Conservation (phyloP, 108 stramenopile species). For the Aureococcus anophagefferens region DNA sequence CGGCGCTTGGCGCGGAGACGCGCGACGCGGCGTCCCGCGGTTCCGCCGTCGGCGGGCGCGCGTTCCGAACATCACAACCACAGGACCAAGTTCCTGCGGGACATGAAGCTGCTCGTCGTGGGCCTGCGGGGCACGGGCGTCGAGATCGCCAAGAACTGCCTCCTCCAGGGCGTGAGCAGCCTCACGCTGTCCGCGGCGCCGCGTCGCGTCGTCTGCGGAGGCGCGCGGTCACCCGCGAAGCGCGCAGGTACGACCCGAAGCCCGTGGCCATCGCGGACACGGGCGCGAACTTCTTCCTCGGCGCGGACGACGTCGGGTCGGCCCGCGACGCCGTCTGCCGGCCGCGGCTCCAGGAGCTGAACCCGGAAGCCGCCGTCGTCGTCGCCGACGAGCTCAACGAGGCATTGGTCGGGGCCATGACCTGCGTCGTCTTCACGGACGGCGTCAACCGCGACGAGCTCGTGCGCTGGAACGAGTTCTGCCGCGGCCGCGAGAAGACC, state of each 20-base stretch:
- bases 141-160: conserved; percentile 25
- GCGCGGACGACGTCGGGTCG: background rate
- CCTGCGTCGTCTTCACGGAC: conserved; percentile 44
- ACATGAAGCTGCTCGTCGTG: conserved; percentile 42
- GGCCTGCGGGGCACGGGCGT: conserved; percentile 45
- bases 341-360: conserved; percentile 14
- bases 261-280: conserved; percentile 9
- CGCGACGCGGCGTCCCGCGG: too few relatives aligned
- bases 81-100: background rate
- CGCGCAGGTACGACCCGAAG: conserved; percentile 48
- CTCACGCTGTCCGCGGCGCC: too few relatives aligned
- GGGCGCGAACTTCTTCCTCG: background rate
- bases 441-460: conserved; percentile 28
- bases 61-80: too few relatives aligned
- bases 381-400: background rate
- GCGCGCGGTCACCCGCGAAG: too few relatives aligned
- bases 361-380: conserved; percentile 19
- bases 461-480: conserved; percentile 2
- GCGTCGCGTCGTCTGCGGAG: too few relatives aligned
- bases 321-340: conserved; percentile 25
- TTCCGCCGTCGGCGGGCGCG: too few relatives aligned
- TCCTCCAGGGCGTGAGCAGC: conserved; percentile 31
- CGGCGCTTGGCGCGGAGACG: conserved; percentile 10
- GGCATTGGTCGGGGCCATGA: conserved; percentile 9
- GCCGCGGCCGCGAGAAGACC: conserved; percentile 24